Evolutionary conservation across 2,329 filamentous ascomycete species (phyloP).

Genomic region (Stachybotrys echinatus): DNA sequence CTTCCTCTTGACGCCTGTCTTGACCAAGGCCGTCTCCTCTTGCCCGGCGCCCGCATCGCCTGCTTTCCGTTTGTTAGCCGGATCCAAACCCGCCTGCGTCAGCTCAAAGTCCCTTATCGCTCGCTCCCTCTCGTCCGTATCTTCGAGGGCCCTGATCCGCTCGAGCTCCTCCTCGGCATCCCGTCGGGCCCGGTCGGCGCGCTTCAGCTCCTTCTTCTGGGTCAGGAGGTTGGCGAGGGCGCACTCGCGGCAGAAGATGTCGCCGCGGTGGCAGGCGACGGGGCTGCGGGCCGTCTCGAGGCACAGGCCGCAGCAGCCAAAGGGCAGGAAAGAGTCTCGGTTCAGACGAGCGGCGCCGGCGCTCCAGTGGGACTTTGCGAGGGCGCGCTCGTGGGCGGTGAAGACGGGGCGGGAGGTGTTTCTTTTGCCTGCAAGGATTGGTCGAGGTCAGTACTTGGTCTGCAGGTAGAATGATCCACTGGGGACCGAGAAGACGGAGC

Average conservation of each 20-base stretch:
- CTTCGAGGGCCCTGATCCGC: conserved; percentile 53
- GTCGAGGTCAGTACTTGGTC: background rate
- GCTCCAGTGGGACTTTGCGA: conserved; percentile 79
- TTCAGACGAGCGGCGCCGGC: conserved; percentile 76
- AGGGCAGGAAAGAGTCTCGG: conserved; percentile 87
- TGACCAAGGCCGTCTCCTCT: conserved; percentile 4
- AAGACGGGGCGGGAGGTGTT: conserved; percentile 93
- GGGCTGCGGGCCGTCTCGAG: conserved; percentile 76
- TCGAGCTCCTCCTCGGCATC: conserved; percentile 55
- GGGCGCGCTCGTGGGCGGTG: conserved; percentile 81
- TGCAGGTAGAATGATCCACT: background rate
- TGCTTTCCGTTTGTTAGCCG: conserved; percentile 33
- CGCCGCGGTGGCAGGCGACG: conserved; percentile 76
- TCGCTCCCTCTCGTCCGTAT: conserved; percentile 64
- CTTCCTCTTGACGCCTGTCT: conserved; percentile 58
- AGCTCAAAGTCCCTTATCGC: conserved; percentile 80
- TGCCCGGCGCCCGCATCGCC: conserved; percentile 10
- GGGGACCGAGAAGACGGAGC: conserved; percentile 7
- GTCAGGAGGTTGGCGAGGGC: conserved; percentile 85
- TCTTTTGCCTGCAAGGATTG: conserved; percentile 75
- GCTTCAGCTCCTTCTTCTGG: conserved; percentile 87
- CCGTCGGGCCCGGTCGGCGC: conserved; percentile 63
- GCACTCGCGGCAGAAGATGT: conserved; percentile 94
- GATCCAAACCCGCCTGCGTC: conserved; percentile 65
- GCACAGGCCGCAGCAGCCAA: conserved; percentile 84